These are phyloP conservation scores for Psilocybe mexicana DNA, from an alignment of 1,284 basidiomycete species.

Conservation along the genomic window DNA sequence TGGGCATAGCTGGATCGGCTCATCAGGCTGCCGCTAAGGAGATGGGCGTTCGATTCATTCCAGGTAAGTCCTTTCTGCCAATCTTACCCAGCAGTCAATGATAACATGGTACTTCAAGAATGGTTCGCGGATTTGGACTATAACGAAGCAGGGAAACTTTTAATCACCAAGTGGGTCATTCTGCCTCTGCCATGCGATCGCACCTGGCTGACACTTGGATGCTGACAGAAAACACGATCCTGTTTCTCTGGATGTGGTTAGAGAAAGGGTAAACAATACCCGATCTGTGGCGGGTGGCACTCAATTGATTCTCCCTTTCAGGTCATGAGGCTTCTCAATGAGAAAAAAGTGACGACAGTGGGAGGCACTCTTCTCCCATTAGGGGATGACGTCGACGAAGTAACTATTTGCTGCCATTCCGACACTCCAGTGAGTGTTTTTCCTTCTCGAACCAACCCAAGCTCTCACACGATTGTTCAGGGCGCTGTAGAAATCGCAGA, in stretches of 20 bases:
- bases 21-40: constrained; percentile 57
- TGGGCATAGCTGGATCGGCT: constrained; percentile 60
- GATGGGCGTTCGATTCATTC: constrained; percentile 55
- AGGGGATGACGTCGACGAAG: constrained; percentile 43
- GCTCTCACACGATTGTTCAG: constrained; percentile 29
- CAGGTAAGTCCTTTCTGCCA: constrained; percentile 38
- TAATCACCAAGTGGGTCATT: constrained; percentile 53
- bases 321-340: constrained; percentile 46
- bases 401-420: constrained; percentile 66
- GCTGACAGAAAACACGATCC: constrained; percentile 49
- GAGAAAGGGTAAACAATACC: constrained; percentile 39
- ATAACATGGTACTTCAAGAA: constrained; percentile 36
- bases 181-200: not conserved
- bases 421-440: constrained; percentile 57
- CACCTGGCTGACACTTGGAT: not conserved
- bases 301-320: constrained; percentile 21
- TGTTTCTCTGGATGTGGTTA: constrained; percentile 43
- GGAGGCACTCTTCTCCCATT: constrained; percentile 43
- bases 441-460: not conserved
- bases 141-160: constrained; percentile 48
- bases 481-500: constrained; percentile 52
- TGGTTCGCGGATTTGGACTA: constrained; percentile 69
- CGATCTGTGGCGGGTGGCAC: not conserved
- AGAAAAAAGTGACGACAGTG: constrained; percentile 48
- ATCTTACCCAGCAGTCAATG: not conserved